These are phyloP conservation scores for Neocallimastix lanati DNA, from an alignment of 192 early-diverging fungal species.

Conservation along the genomic window DNA sequence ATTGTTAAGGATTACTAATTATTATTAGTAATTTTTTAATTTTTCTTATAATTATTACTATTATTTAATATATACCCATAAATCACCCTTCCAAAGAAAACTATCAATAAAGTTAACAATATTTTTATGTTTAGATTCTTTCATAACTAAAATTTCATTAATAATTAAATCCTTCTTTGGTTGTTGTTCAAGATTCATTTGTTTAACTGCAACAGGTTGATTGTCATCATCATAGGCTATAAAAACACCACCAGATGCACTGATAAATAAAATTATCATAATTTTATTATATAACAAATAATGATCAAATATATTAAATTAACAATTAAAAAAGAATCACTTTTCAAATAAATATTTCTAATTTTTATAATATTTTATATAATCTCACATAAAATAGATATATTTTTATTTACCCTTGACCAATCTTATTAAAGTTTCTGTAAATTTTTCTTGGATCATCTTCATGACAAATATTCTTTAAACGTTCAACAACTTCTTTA, in stretches of 20 bases:
- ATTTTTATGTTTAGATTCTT: slow-evolving; percentile 27
- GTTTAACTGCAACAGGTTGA: slow-evolving; percentile 79
- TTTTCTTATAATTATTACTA: no score
- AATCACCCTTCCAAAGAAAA: slow-evolving; percentile 53
- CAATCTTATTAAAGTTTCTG: slow-evolving; percentile 72
- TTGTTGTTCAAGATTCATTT: slow-evolving; percentile 89
- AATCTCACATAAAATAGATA: no score
- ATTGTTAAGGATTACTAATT: no score
- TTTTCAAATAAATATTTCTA: no score
- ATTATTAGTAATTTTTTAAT: no score
- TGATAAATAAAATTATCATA: slow-evolving; percentile 8
- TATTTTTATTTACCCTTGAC: slow-evolving; percentile 47
- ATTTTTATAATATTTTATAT: no score
- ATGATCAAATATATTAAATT: no score
- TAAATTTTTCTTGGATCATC: slow-evolving; percentile 70
- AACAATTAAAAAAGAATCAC: no score
- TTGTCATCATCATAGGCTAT: slow-evolving; percentile 49
- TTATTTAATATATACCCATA: slow-evolving; percentile 33
- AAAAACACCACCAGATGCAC: slow-evolving; percentile 87
- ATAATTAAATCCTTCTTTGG: slow-evolving; percentile 93
- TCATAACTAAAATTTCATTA: slow-evolving; percentile 51
- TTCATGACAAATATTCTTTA: slow-evolving; percentile 37
- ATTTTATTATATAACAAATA: not conserved
- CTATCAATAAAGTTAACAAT: slow-evolving; percentile 74
- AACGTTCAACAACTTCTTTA: slow-evolving; percentile 64